Conservation (phyloP, 148 eudicot species). For the Rheum nobile region DNA sequence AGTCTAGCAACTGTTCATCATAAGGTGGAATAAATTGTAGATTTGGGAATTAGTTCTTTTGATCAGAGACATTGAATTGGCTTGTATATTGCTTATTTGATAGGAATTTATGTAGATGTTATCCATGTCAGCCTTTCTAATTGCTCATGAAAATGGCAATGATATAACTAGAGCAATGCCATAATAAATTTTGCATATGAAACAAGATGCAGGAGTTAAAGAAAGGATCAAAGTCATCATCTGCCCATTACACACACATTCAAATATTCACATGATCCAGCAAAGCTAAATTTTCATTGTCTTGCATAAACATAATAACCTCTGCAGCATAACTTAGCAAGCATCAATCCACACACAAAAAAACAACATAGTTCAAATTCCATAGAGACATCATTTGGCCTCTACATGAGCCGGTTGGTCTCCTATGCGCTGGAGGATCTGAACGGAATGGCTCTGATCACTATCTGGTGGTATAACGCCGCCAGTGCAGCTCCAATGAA, state of each 20-base stretch:
- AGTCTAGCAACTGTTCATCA: neutral
- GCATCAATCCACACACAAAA: neutral
- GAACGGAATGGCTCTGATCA: slow-evolving; percentile 39
- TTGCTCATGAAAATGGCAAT: neutral
- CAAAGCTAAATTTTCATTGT: neutral
- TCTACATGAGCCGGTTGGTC: neutral
- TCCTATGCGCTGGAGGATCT: slow-evolving; percentile 20
- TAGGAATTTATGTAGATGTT: neutral
- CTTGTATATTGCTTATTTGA: neutral
- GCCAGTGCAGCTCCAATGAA: slow-evolving; percentile 42
- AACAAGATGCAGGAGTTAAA: neutral
- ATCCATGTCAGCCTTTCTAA: neutral
- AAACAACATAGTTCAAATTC: slow-evolving; percentile 1
- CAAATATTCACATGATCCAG: slow-evolving; percentile 3
- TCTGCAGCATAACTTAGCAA: neutral
- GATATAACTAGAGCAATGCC: too few relatives aligned
- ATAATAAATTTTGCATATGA: too few relatives aligned
- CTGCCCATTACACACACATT: neutral
- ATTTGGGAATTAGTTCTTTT: neutral
- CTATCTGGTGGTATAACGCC: slow-evolving; percentile 34
- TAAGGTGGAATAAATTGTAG: neutral
- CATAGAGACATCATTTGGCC: neutral
- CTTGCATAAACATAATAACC: neutral
- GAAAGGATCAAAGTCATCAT: neutral
- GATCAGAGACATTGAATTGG: neutral